Percentiles rank a stretch among this genome's conserved stretches.
These are phyloP conservation scores for Sarocladium oryzae DNA, from an alignment of 2,329 filamentous ascomycete species.

Conservation along the genomic window DNA sequence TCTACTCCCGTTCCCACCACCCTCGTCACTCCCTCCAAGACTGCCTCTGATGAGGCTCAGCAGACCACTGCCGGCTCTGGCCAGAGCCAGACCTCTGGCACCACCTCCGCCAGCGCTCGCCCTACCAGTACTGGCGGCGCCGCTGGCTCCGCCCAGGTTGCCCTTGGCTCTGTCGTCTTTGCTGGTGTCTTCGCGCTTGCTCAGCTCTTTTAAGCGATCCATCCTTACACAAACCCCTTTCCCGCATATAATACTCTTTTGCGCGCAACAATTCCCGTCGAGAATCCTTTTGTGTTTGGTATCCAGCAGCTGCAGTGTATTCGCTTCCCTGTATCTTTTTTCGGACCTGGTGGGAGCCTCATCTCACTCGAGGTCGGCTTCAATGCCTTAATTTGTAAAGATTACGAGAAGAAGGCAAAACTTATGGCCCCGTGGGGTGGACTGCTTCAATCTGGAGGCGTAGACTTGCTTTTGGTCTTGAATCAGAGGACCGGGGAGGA, in stretches of 20 bases:
- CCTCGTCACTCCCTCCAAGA: background rate
- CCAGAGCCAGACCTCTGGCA: slow-evolving; percentile 16
- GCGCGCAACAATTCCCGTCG: background rate
- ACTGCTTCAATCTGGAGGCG: background rate
- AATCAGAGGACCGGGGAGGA: too few species aligned
- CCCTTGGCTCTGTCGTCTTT: slow-evolving; percentile 19
- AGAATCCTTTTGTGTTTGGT: slow-evolving; percentile 1
- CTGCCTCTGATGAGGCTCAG: background rate
- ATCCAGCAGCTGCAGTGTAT: slow-evolving; percentile 3
- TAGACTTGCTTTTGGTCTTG: background rate
- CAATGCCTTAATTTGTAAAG: slow-evolving; percentile 2
- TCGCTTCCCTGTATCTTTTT: slow-evolving; percentile 9
- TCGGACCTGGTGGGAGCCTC: background rate
- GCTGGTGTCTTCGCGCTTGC: slow-evolving; percentile 22
- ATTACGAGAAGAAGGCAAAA: background rate
- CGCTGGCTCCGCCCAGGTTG: slow-evolving; percentile 17
- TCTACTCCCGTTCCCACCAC: slow-evolving; percentile 1
- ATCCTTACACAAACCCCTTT: background rate
- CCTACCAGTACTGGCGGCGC: slow-evolving; percentile 19
- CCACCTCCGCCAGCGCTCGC: slow-evolving; percentile 11
- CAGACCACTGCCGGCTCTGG: slow-evolving; percentile 5
- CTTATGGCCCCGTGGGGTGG: background rate
- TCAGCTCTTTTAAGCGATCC: slow-evolving; percentile 21
- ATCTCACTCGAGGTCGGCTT: background rate
- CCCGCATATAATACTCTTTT: background rate